A percentile compares a stretch with the other conserved stretches of the same genome.
Evolutionary conservation across 345 rosid genomes (phyloP).

Genomic region (Lepidium didymum): DNA sequence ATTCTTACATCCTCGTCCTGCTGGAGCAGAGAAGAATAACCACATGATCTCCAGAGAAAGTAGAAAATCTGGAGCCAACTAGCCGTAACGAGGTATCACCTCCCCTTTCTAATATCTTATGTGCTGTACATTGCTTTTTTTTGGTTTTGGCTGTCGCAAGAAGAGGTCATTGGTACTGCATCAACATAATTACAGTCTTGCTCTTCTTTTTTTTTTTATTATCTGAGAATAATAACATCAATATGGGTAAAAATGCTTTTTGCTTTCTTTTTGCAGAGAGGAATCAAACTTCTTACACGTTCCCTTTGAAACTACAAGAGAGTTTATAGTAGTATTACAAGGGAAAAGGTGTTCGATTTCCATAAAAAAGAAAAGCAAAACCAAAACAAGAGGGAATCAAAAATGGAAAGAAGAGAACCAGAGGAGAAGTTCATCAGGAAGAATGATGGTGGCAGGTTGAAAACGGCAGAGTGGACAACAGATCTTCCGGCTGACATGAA

Average conservation of each 20-base stretch:
- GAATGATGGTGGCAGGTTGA: constrained; percentile 19
- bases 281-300: constrained; percentile 1
- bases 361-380: not conserved
- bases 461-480: constrained; percentile 78
- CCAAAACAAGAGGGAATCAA: constrained; percentile 3
- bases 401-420: constrained; percentile 51
- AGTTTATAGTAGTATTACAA: not conserved
- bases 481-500: constrained; percentile 35
- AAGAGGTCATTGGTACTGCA: not conserved
- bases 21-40: not conserved
- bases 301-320: constrained; percentile 15
- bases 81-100: not conserved
- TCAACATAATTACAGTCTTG: not conserved
- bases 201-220: not conserved
- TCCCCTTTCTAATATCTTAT: not conserved
- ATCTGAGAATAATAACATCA: not conserved
- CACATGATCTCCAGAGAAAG: not conserved
- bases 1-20: not conserved
- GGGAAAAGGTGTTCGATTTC: not conserved
- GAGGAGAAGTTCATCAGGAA: constrained; percentile 52
- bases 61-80: not conserved
- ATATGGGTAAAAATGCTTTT: not conserved
- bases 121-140: not conserved
- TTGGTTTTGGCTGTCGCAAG: not conserved
- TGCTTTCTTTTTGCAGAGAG: not conserved